A percentile compares a stretch with the other conserved stretches of the same genome.
phyloP scores from a whole-genome alignment of 2,329 filamentous ascomycete species.

The Aphanocladium album region DNA sequence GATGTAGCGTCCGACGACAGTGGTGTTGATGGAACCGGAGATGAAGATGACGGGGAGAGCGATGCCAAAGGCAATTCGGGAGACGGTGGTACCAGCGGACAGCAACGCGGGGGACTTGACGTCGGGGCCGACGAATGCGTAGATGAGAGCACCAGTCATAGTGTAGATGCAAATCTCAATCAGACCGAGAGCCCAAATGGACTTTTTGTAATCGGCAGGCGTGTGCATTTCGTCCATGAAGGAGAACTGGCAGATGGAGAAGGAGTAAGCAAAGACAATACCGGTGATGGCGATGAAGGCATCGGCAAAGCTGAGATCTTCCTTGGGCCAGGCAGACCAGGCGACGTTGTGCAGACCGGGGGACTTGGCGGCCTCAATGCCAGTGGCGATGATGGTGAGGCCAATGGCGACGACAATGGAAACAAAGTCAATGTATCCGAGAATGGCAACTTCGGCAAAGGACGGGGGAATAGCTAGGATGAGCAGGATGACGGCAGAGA shows the following conservation, averaged over 20 bases:
- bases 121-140: conserved; percentile 59
- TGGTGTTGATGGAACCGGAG: conserved; percentile 64
- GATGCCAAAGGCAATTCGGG: conserved; percentile 65
- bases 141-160: conserved; percentile 61
- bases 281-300: conserved; percentile 60
- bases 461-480: conserved; percentile 42
- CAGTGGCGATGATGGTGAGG: conserved; percentile 62
- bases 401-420: conserved; percentile 60
- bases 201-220: conserved; percentile 42
- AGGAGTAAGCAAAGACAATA: conserved; percentile 66
- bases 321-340: conserved; percentile 43
- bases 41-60: conserved; percentile 70
- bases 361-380: conserved; percentile 34
- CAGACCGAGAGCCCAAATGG: conserved; percentile 57
- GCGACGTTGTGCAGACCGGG: conserved; percentile 27
- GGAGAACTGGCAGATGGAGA: conserved; percentile 46
- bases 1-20: conserved; percentile 41
- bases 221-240: conserved; percentile 52
- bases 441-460: conserved; percentile 44
- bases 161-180: conserved; percentile 63
- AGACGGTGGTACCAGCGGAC: conserved; percentile 53
- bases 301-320: conserved; percentile 43
- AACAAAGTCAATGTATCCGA: conserved; percentile 51
- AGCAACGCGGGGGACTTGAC: conserved; percentile 65
- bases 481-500: conserved; percentile 42